A percentile compares a stretch with the other conserved stretches of the same genome.
These are phyloP conservation scores for Fusarium poae DNA, from an alignment of 2,329 filamentous ascomycete genomes.

Conservation along the genomic window DNA sequence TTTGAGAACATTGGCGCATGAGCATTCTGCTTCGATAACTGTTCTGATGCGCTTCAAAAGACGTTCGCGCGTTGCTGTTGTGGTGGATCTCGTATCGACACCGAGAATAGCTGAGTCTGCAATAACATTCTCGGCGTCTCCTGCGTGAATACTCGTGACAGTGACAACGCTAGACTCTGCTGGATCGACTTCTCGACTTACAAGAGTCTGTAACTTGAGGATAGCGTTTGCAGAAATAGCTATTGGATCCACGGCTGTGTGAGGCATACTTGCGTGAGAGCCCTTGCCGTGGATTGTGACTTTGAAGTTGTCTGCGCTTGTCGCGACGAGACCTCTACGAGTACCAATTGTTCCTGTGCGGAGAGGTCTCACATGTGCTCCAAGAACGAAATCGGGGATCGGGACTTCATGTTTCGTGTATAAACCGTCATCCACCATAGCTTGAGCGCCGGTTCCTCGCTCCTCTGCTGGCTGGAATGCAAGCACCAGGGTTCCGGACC, in stretches of 20 bases:
- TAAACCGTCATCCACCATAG: slow-evolving; percentile 56
- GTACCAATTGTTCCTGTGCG: slow-evolving; percentile 52
- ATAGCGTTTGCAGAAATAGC: slow-evolving; percentile 26
- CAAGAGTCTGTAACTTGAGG: slow-evolving; percentile 48
- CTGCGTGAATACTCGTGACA: slow-evolving; percentile 58
- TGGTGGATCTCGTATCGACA: slow-evolving; percentile 57
- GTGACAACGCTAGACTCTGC: slow-evolving; percentile 60
- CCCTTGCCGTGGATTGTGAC: slow-evolving; percentile 56
- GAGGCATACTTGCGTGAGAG: slow-evolving; percentile 22
- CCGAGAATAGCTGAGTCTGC: slow-evolving; percentile 56
- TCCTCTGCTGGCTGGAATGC: slow-evolving; percentile 79
- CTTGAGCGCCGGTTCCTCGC: slow-evolving; percentile 67
- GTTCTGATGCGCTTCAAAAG: slow-evolving; percentile 55
- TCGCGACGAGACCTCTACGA: slow-evolving; percentile 46
- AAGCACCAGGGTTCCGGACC: slow-evolving; percentile 73
- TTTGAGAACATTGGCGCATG: slow-evolving; percentile 60
- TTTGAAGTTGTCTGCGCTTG: slow-evolving; percentile 47
- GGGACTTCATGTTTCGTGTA: slow-evolving; percentile 48
- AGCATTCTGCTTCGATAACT: slow-evolving; percentile 66
- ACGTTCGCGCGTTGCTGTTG: slow-evolving; percentile 49
- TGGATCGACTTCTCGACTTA: slow-evolving; percentile 51
- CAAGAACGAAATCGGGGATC: slow-evolving; percentile 54
- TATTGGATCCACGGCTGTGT: slow-evolving; percentile 21
- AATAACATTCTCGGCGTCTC: slow-evolving; percentile 61
- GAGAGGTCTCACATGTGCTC: slow-evolving; percentile 52